Percentiles rank a stretch among this genome's conserved stretches.
These are phyloP conservation scores for Talaromyces sp. DNA, from an alignment of 2,329 filamentous ascomycete genomes.

Conservation along the genomic window DNA sequence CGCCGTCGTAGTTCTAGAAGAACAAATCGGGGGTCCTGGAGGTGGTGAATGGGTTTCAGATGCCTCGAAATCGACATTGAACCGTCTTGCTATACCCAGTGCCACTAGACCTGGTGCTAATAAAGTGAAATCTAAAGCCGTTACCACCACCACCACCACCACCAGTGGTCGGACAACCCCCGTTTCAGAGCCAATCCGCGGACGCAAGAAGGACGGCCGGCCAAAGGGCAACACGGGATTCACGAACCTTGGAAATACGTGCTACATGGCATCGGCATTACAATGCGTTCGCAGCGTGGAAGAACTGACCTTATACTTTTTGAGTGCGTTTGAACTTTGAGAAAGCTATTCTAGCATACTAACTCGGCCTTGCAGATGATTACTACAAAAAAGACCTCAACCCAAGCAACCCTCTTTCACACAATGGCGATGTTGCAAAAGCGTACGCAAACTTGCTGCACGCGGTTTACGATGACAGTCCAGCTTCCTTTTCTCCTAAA, in stretches of 20 bases:
- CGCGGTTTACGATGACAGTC: conserved; percentile 70
- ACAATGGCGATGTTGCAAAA: conserved; percentile 81
- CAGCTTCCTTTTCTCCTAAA: conserved; percentile 69
- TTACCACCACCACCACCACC: conserved; percentile 28
- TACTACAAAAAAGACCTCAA: conserved; percentile 81
- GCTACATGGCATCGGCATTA: conserved; percentile 97
- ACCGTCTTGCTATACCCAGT: conserved; percentile 50
- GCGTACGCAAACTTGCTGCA: conserved; percentile 74
- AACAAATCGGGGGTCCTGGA: conserved; percentile 57
- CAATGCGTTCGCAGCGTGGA: conserved; percentile 93
- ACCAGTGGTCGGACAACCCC: conserved; percentile 67
- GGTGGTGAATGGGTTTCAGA: conserved; percentile 58
- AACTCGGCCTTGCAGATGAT: conserved; percentile 42
- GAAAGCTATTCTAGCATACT: conserved; percentile 4
- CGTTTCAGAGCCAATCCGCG: conserved; percentile 65
- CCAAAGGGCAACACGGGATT: conserved; percentile 76
- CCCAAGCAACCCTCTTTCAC: conserved; percentile 75
- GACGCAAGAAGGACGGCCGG: conserved; percentile 64
- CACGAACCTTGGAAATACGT: conserved; percentile 91
- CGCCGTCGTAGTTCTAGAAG: conserved; percentile 78
- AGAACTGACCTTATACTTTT: conserved; percentile 88
- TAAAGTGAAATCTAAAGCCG: conserved; percentile 39
- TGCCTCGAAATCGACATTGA: conserved; percentile 40
- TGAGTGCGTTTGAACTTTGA: conserved; percentile 44
- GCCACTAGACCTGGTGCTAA: conserved; percentile 32